These are phyloP conservation scores for Castanea sativa DNA, from an alignment of 306 rosid species.

Conservation along the genomic window DNA sequence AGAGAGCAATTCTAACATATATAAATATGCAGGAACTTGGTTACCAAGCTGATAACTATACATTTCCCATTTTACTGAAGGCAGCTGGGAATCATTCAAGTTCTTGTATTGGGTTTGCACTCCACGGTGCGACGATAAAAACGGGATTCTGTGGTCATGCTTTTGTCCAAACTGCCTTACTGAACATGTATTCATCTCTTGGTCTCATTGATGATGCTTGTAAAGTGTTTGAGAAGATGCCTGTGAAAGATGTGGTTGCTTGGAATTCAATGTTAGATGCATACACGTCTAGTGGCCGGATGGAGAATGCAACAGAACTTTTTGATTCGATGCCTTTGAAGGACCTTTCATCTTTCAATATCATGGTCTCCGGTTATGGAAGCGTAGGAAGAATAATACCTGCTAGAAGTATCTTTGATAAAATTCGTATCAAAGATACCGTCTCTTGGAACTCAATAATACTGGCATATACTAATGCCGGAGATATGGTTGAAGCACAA, in stretches of 20 bases:
- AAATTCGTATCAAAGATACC: slow-evolving; percentile 19
- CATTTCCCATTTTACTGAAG: slow-evolving; percentile 31
- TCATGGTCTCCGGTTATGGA: slow-evolving; percentile 32
- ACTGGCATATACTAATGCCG: slow-evolving; percentile 15
- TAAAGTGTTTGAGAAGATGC: slow-evolving; percentile 30
- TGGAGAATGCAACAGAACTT: neutral
- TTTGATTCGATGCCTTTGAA: slow-evolving; percentile 21
- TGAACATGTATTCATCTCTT: slow-evolving; percentile 2
- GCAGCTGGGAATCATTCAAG: slow-evolving; percentile 11
- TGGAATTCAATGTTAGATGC: slow-evolving; percentile 35
- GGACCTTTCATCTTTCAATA: slow-evolving; percentile 22
- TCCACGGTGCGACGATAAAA: slow-evolving; percentile 21
- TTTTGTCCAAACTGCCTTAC: slow-evolving; percentile 27
- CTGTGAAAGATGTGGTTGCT: slow-evolving; percentile 22
- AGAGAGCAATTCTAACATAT: slow-evolving; percentile 20
- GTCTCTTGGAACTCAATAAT: slow-evolving; percentile 40
- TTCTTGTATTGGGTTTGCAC: slow-evolving; percentile 9
- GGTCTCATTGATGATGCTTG: slow-evolving; percentile 9
- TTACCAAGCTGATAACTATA: slow-evolving; percentile 23
- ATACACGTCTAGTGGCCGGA: slow-evolving; percentile 24
- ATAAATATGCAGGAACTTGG: slow-evolving; percentile 25
- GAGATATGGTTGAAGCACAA: slow-evolving; percentile 22
- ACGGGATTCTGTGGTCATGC: slow-evolving; percentile 20
- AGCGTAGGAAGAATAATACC: neutral
- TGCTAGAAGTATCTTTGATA: slow-evolving; percentile 21